Evolutionary conservation across 106 monocot genomes (phyloP).

Genomic region (Dendrobium chrysotoxum): DNA sequence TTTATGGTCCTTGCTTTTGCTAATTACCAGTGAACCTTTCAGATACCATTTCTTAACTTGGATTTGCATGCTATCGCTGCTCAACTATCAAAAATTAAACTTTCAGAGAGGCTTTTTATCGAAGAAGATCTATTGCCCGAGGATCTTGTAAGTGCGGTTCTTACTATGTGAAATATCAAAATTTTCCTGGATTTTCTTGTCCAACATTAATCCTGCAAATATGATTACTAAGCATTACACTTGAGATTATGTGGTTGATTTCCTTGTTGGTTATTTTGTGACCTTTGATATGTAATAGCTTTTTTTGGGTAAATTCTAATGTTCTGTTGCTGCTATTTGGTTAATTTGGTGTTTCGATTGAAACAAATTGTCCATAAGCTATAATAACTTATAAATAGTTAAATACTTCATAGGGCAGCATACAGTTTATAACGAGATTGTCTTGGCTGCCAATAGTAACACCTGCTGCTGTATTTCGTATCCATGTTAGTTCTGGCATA

Average conservation of each 20-base stretch:
- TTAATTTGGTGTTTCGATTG: too few relatives aligned
- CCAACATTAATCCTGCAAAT: neutral
- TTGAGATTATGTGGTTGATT: neutral
- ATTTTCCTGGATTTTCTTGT: neutral
- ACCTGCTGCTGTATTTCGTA: neutral
- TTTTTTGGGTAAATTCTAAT: neutral
- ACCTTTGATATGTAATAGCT: neutral
- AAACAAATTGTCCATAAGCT: neutral
- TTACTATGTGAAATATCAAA: neutral
- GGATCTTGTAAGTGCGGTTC: slow-evolving; percentile 38
- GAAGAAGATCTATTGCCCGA: slow-evolving; percentile 61
- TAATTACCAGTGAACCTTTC: slow-evolving; percentile 7
- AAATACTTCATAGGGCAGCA: neutral
- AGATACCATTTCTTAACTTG: slow-evolving; percentile 83
- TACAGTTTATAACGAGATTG: neutral
- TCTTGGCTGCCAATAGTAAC: neutral
- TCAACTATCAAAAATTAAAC: slow-evolving; percentile 65
- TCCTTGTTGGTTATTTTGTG: neutral
- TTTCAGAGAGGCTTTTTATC: slow-evolving; percentile 74
- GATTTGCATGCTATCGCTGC: slow-evolving; percentile 67
- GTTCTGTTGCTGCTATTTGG: too few relatives aligned
- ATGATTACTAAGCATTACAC: neutral
- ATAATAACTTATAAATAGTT: neutral
- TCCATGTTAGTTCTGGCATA: neutral
- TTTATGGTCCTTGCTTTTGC: neutral